phyloP scores from a whole-genome alignment of 2,329 filamentous ascomycete genomes.

The Paecilomyces sp. region DNA sequence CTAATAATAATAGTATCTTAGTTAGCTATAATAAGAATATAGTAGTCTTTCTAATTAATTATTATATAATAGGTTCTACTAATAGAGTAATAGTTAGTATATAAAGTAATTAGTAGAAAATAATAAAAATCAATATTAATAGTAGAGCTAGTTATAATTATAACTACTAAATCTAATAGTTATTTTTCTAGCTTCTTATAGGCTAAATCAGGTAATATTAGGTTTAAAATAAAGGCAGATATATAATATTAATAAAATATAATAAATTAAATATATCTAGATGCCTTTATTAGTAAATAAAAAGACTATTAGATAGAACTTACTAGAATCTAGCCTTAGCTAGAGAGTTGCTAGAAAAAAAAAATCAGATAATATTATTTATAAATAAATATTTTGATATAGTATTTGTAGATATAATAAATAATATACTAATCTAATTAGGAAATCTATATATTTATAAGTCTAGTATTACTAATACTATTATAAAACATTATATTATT shows the following conservation, averaged over 20 bases:
- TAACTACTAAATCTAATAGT: background rate
- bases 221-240: background rate
- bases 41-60: too few species aligned
- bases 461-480: background rate
- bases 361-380: background rate
- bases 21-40: background rate
- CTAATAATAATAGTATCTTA: too few species aligned
- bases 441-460: background rate
- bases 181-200: background rate
- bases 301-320: background rate
- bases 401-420: background rate
- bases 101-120: background rate
- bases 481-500: too few species aligned
- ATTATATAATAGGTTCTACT: background rate
- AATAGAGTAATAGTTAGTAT: background rate
- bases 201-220: background rate
- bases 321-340: background rate
- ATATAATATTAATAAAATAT: background rate
- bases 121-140: background rate
- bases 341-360: background rate
- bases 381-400: background rate
- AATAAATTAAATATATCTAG: background rate
- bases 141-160: background rate
- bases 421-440: background rate
- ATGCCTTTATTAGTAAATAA: background rate